phyloP scores from a whole-genome alignment of 164 flowering plant genomes.

The Chloranthus sessilifolius region DNA sequence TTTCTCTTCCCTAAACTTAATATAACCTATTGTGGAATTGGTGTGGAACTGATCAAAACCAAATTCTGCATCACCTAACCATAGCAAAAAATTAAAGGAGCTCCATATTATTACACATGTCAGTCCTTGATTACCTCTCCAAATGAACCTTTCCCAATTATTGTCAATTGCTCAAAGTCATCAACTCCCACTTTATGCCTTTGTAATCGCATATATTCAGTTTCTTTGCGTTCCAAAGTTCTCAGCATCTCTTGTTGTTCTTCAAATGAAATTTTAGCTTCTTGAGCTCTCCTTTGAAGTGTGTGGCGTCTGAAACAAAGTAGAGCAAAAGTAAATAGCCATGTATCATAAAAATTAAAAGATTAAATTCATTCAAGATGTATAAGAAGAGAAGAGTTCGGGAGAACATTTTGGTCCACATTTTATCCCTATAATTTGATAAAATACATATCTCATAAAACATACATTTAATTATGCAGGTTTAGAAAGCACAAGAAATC shows the following conservation, averaged over 20 bases:
- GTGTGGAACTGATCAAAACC: no score
- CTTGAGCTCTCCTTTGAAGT: conserved; percentile 65
- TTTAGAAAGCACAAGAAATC: no score
- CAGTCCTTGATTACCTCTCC: conserved; percentile 55
- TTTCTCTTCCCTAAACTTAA: no score
- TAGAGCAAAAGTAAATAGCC: background rate
- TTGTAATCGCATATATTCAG: conserved; percentile 83
- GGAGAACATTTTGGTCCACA: no score
- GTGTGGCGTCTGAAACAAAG: conserved; percentile 45
- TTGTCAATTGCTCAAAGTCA: conserved; percentile 71
- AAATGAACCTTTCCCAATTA: conserved; percentile 88
- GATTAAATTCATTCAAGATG: background rate
- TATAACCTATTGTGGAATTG: no score
- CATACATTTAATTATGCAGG: no score
- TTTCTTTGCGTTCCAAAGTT: conserved; percentile 70
- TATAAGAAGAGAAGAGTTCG: background rate
- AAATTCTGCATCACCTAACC: no score
- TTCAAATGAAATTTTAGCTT: conserved; percentile 61
- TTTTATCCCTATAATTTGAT: no score
- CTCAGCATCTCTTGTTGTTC: conserved; percentile 78
- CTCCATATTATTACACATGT: background rate
- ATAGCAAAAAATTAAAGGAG: no score
- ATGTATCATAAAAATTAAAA: background rate
- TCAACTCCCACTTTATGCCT: conserved; percentile 88
- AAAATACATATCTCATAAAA: no score